Evolutionary conservation across 768 basidiomycete genomes (phyloP).

Genomic region (Lanmaoa rubissima): DNA sequence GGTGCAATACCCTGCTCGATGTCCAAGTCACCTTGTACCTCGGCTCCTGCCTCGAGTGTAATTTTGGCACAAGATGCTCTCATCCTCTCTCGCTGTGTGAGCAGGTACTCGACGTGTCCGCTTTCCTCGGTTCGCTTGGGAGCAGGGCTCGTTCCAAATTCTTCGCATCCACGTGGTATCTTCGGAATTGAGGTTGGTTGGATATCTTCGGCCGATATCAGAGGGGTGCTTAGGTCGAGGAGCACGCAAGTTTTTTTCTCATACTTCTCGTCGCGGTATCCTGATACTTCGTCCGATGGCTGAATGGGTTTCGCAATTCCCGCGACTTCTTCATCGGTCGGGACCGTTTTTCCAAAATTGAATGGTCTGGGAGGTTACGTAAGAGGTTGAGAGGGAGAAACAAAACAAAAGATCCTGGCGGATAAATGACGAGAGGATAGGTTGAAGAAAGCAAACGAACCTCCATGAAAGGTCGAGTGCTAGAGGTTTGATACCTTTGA

Average conservation of each 20-base stretch:
- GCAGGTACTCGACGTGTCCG: conserved; percentile 19
- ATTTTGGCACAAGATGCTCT: conserved; percentile 8
- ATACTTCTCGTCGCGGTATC: conserved; percentile 16
- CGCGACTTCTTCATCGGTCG: conserved; percentile 33
- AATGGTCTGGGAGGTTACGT: conserved; percentile 41
- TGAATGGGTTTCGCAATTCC: conserved; percentile 16
- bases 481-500: conserved; percentile 57
- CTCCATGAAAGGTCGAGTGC: conserved; percentile 66
- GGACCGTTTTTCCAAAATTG: conserved; percentile 37
- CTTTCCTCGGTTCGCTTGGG: conserved; percentile 14
- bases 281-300: conserved; percentile 10
- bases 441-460: conserved; percentile 36
- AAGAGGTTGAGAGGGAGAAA: neutral
- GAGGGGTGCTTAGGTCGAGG: conserved; percentile 5
- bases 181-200: conserved; percentile 2
- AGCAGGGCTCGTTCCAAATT: conserved; percentile 27
- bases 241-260: conserved; percentile 8
- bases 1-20: neutral
- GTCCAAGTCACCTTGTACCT: neutral
- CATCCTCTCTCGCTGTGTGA: conserved; percentile 27
- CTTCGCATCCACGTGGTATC: conserved; percentile 20
- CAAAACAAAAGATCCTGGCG: neutral
- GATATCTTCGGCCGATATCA: conserved; percentile 11
- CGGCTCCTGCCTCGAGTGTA: neutral
- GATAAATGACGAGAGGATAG: neutral